Evolutionary conservation across 2,329 filamentous ascomycete species (phyloP), one percentile per base, ranked within the genome.

Genomic region (Beauveria asiatica): DNA sequence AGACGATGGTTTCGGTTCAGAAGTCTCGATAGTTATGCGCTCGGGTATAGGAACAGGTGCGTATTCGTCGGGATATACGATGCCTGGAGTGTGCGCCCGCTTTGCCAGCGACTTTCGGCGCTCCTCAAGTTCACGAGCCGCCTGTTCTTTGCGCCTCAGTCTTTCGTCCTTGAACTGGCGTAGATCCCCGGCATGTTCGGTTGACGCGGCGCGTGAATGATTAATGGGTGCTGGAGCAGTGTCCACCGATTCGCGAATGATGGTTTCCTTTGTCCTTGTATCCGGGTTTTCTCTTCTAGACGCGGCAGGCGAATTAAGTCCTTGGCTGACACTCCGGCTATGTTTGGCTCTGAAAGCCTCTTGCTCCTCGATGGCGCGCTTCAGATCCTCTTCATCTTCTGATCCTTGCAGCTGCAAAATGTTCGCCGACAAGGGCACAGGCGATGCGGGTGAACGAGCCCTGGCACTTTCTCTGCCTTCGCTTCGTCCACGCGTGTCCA

Each of bases 111-210:
- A 97, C 69, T 89, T 84, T 61, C 93, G 86, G 30, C 93, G 85
- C 68, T 94, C 90, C 72, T 97, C 92, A 1, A 97, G 82, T 72
- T 97, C 92, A 52, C 88, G 86, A 8, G 92, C 91, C 10, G 89
- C 89, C 53, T 85, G 78, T 65, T 91, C 88, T 73, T 87, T 90
- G 73, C 87, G 88, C 52, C 81, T 74, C 62, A 84, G 82, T 51
- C 83, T 78, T 62, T 89, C 85, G 39, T 84, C 80, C 66, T 79
- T 85, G 66, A 81, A 79, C 61, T 76, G 71, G 61, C 75, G 79
- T 61, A 85, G 68, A 62, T 86, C 83, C 3, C 82, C 82, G 17
- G 75, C 76, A 63, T 79, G 78, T 49, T 79, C 74, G 8, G 76
- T 75, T 4, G 78, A 76, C 3, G 75, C 67, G 55, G 75, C 71